Conservation (phyloP, 164 flowering plant species). For the Tetracentron sinense region DNA sequence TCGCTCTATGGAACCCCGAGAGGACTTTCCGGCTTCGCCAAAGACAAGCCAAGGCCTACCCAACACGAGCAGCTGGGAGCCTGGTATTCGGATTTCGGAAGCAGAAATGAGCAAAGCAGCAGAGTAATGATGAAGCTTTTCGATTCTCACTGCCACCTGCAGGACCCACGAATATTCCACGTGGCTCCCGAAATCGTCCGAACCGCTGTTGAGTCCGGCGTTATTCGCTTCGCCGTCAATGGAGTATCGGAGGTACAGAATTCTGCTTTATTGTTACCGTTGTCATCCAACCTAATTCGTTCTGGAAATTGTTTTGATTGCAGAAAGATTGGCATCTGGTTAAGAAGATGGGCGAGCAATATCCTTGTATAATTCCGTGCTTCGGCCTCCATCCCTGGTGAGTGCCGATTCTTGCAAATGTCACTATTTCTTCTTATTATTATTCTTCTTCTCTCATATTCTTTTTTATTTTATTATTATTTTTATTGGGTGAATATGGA, state of each 20-base stretch:
- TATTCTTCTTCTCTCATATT: background rate
- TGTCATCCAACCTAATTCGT: background rate
- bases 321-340: constrained; percentile 85
- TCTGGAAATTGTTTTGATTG: background rate
- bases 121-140: constrained; percentile 47
- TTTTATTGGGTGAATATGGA: background rate
- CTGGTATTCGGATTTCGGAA: no score
- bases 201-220: constrained; percentile 50
- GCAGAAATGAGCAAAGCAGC: background rate
- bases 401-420: background rate
- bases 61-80: no score
- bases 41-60: no score
- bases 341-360: constrained; percentile 59
- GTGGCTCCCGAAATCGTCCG: constrained; percentile 54
- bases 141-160: constrained; percentile 93
- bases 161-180: constrained; percentile 63
- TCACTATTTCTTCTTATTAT: background rate
- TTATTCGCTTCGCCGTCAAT: constrained; percentile 78
- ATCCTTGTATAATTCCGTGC: constrained; percentile 66
- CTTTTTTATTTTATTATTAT: background rate
- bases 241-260: constrained; percentile 59
- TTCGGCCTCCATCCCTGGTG: constrained; percentile 96
- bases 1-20: no score
- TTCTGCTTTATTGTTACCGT: background rate
- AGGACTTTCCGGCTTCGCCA: no score